phyloP scores from a whole-genome alignment of 116 monocot species.

The Cymodocea nodosa region DNA sequence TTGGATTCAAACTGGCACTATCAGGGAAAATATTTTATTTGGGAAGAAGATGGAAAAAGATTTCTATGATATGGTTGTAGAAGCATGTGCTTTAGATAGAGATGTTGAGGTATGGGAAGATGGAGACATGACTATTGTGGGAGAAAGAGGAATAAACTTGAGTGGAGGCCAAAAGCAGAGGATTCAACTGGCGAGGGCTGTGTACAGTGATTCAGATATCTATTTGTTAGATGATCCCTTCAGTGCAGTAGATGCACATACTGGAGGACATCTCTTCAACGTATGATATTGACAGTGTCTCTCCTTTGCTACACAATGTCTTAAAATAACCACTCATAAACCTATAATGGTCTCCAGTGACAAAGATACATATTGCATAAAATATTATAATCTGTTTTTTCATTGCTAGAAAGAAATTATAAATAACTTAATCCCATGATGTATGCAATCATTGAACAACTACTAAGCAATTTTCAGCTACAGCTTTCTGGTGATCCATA shows the following conservation, averaged over 20 bases:
- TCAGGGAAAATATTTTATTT: slow-evolving; percentile 66
- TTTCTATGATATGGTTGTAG: slow-evolving; percentile 43
- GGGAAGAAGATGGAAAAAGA: slow-evolving; percentile 46
- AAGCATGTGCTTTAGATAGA: slow-evolving; percentile 58
- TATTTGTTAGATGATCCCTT: slow-evolving; percentile 83
- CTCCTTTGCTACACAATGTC: not conserved
- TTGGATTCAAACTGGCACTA: slow-evolving; percentile 78
- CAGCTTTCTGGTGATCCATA: too few species aligned
- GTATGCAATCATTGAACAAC: too few species aligned
- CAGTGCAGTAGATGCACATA: slow-evolving; percentile 91
- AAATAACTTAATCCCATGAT: too few species aligned
- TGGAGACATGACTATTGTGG: slow-evolving; percentile 60
- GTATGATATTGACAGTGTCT: slow-evolving; percentile 10
- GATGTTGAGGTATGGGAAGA: slow-evolving; percentile 40
- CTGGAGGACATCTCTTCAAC: slow-evolving; percentile 72
- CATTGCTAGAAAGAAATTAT: too few species aligned
- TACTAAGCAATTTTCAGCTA: too few species aligned
- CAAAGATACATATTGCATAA: too few species aligned
- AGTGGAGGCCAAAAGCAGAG: slow-evolving; percentile 95
- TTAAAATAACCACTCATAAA: not conserved
- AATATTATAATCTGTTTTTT: too few species aligned
- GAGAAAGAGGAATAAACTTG: slow-evolving; percentile 68
- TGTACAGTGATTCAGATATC: slow-evolving; percentile 61
- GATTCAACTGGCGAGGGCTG: slow-evolving; percentile 76
- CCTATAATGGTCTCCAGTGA: too few species aligned